A percentile compares a stretch with the other conserved stretches of the same genome.
Conservation (phyloP, 176 grass and related monocot genomes). For the Rhynchospora breviuscula region DNA sequence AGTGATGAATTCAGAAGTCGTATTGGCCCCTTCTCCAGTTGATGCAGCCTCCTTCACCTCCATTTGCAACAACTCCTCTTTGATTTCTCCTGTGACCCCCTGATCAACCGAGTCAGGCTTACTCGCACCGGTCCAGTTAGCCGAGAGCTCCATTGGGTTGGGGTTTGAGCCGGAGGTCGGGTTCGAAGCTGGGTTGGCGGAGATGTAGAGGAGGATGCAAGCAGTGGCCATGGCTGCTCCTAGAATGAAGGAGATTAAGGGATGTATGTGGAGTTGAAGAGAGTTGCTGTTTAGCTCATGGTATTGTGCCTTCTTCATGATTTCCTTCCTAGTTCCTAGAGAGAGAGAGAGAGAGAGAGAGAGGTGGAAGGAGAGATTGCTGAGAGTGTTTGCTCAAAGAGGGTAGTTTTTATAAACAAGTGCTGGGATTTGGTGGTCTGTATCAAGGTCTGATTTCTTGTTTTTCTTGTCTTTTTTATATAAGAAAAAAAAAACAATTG, state of each 20-base stretch:
- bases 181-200: slow-evolving; percentile 31
- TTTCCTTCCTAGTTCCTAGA: not conserved
- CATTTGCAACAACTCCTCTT: slow-evolving; percentile 8
- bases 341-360: not conserved
- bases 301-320: slow-evolving; percentile 29
- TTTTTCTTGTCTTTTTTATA: not conserved
- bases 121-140: slow-evolving; percentile 20
- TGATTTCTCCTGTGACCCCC: not conserved
- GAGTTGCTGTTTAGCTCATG: slow-evolving; percentile 33
- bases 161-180: not conserved
- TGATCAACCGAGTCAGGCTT: not conserved
- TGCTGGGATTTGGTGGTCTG: not conserved
- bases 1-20: not conserved
- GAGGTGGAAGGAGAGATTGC: not conserved
- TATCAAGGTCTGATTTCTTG: not conserved
- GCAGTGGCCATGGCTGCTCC: slow-evolving; percentile 75
- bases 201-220: slow-evolving; percentile 68
- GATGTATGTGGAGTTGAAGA: slow-evolving; percentile 21
- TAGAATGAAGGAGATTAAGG: slow-evolving; percentile 57
- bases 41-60: not conserved
- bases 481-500: no score
- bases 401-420: not conserved
- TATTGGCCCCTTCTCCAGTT: not conserved
- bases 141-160: not conserved
- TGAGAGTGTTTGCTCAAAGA: not conserved